These are phyloP conservation scores for Cordyceps pruinosa DNA, from an alignment of 2,329 filamentous ascomycete genomes.

Conservation along the genomic window DNA sequence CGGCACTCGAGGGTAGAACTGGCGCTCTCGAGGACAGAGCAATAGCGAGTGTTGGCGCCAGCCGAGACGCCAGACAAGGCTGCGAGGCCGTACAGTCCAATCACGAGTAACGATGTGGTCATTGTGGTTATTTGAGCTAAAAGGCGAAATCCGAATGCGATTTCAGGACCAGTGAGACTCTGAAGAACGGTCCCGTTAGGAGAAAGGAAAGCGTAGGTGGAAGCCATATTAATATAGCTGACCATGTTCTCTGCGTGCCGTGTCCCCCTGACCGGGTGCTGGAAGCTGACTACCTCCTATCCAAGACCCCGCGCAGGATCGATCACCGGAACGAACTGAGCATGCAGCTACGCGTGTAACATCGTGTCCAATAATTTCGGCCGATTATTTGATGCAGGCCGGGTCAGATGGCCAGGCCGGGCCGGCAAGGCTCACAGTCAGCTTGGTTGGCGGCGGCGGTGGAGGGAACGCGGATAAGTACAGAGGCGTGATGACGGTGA, in stretches of 20 bases:
- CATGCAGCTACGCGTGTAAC: not conserved
- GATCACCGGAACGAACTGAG: not conserved
- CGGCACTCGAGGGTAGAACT: not conserved
- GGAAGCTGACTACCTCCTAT: not conserved
- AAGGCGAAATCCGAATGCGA: not conserved
- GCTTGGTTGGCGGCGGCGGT: not conserved
- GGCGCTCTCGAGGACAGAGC: not conserved
- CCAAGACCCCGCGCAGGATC: not conserved
- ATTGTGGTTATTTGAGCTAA: constrained; percentile 2
- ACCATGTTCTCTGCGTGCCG: constrained; percentile 1
- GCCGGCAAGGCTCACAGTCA: not conserved
- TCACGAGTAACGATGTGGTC: not conserved
- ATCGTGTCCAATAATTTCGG: not conserved
- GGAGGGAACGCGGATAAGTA: not conserved
- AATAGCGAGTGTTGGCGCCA: constrained; percentile 1
- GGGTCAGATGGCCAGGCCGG: not conserved
- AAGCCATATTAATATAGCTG: not conserved
- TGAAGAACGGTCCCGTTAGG: not conserved
- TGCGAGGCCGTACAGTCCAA: constrained; percentile 6
- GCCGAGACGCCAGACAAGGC: not conserved
- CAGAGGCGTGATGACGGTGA: too few relatives aligned
- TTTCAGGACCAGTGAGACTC: not conserved
- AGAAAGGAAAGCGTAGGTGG: not conserved
- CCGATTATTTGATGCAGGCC: not conserved
- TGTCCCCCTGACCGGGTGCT: not conserved